A percentile compares a stretch with the other conserved stretches of the same genome.
Evolutionary conservation across 768 basidiomycete genomes (phyloP).

Genomic region (Mrakia hoshinonis): DNA sequence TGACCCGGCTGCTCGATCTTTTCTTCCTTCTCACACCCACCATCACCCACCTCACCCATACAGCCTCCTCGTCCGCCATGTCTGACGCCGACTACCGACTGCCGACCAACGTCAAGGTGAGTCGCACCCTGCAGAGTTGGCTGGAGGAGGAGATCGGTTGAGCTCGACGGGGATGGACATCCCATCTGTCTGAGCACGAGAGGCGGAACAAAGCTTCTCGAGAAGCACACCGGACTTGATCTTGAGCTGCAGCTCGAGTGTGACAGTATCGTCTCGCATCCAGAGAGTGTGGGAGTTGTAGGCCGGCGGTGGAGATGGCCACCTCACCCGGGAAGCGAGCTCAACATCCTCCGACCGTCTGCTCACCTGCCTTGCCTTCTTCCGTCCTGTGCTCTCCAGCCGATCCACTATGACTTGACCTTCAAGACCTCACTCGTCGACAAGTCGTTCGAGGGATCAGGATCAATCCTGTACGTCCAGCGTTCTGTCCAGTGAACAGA

Average conservation of each 20-base stretch:
- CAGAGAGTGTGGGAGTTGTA: not conserved
- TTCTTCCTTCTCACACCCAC: not conserved
- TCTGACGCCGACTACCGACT: constrained; percentile 14
- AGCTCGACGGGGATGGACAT: not conserved
- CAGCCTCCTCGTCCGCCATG: not conserved
- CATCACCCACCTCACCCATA: not conserved
- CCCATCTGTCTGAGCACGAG: not conserved
- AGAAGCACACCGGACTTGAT: too few relatives aligned
- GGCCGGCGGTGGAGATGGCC: too few relatives aligned
- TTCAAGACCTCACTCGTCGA: constrained; percentile 64
- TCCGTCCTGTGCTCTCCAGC: constrained; percentile 32
- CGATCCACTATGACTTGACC: constrained; percentile 63
- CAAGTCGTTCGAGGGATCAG: constrained; percentile 59
- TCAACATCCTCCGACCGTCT: not conserved
- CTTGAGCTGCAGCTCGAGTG: too few relatives aligned
- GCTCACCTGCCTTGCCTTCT: not conserved
- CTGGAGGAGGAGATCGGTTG: too few relatives aligned
- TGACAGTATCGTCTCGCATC: not conserved
- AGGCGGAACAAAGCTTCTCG: too few relatives aligned
- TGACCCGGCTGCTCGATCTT: not conserved
- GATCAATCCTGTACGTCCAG: not conserved
- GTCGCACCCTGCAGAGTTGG: not conserved
- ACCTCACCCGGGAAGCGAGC: not conserved
- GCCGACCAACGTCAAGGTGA: constrained; percentile 26
- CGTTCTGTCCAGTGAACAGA: not conserved